These are phyloP conservation scores for Chaetoscypha palmicola DNA, from an alignment of 2,329 filamentous ascomycete genomes.

Conservation along the genomic window DNA sequence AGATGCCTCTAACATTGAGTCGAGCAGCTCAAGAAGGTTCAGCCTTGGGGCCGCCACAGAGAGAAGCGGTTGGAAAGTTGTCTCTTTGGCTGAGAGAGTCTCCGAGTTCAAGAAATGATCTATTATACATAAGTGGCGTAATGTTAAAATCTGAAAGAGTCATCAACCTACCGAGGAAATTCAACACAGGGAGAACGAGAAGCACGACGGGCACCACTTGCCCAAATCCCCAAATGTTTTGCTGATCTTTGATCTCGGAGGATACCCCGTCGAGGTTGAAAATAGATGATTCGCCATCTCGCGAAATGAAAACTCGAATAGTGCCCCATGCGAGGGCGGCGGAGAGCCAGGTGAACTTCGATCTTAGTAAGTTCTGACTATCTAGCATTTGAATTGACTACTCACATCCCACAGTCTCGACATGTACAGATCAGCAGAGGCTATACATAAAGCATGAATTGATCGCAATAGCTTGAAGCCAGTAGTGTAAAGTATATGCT, in stretches of 20 bases:
- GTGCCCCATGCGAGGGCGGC: background rate
- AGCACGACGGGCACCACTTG: conserved; percentile 3
- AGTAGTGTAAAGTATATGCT: background rate
- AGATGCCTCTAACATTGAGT: too few species aligned
- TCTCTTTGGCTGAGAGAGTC: too few species aligned
- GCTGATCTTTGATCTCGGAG: background rate
- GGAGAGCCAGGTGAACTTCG: background rate
- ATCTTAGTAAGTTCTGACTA: background rate
- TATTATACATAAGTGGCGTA: too few species aligned
- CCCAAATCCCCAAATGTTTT: conserved; percentile 3
- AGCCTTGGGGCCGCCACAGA: too few species aligned
- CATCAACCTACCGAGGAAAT: conserved; percentile 3
- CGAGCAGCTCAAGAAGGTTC: too few species aligned
- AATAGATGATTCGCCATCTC: background rate
- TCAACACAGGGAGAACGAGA: background rate
- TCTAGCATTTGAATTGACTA: background rate
- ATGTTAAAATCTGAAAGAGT: too few species aligned
- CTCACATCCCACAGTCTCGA: conserved; percentile 1
- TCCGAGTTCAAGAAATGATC: too few species aligned
- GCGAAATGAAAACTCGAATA: background rate
- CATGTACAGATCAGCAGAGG: background rate
- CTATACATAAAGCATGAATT: background rate
- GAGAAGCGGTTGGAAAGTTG: too few species aligned
- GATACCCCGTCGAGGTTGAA: background rate
- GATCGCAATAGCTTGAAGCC: background rate